phyloP scores from a whole-genome alignment of 2,329 filamentous ascomycete species.

The Alternaria brassicae region DNA sequence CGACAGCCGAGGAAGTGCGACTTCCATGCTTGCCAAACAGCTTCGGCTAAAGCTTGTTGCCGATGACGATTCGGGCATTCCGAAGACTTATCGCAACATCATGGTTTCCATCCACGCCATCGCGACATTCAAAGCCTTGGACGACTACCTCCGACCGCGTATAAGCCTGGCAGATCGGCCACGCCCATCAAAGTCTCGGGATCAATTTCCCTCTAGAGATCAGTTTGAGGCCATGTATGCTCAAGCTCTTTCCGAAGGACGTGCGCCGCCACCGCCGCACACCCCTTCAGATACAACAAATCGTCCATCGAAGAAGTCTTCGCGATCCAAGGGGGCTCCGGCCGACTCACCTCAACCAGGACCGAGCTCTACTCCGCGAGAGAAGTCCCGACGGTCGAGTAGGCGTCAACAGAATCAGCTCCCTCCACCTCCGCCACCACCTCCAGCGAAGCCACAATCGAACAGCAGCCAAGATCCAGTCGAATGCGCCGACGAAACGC shows the following conservation, averaged over 20 bases:
- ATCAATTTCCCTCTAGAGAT: conserved; percentile 62
- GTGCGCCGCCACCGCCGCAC: conserved; percentile 47
- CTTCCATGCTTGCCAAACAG: conserved; percentile 96
- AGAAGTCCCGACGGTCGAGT: conserved; percentile 71
- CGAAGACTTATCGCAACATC: conserved; percentile 85
- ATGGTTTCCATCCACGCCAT: conserved; percentile 99
- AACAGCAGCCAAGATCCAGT: conserved; percentile 64
- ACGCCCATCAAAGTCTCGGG: conserved; percentile 65
- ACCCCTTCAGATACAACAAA: conserved; percentile 45
- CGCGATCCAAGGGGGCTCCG: conserved; percentile 43
- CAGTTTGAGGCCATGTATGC: conserved; percentile 76
- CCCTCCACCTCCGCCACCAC: conserved; percentile 61
- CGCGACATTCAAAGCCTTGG: conserved; percentile 94
- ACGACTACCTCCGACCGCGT: conserved; percentile 91
- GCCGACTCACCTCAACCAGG: conserved; percentile 57
- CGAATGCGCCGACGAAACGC: conserved; percentile 92
- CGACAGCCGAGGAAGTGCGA: conserved; percentile 88
- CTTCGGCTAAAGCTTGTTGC: conserved; percentile 87
- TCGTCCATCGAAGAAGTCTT: conserved; percentile 39
- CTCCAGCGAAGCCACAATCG: conserved; percentile 53
- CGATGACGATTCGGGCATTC: conserved; percentile 89
- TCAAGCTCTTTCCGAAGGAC: conserved; percentile 66
- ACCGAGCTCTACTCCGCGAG: conserved; percentile 57
- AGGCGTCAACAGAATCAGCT: conserved; percentile 61
- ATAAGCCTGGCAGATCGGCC: conserved; percentile 81